Base-by-base conservation (phyloP, 441 rosid genomes). In the Hura crepitans region DNA sequence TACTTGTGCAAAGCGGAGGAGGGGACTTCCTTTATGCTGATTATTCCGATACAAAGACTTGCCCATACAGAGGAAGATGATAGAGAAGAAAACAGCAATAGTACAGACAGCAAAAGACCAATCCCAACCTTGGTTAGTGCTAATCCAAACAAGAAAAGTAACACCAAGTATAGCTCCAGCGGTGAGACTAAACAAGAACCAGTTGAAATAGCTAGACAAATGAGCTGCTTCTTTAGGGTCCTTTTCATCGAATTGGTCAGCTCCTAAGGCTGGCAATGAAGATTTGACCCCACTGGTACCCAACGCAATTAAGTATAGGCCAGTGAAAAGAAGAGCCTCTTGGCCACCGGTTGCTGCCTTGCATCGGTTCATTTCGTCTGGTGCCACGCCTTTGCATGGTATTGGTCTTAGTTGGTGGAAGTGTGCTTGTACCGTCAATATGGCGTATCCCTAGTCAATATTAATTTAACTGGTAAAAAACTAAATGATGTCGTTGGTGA, bases 261-360 rank as follows among this genome's bases (percentile, higher is more conserved):
- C 91, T 31, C 94, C 94, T 5, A 88, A 53, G 0, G 88, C 25
- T 1, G 91, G 94, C 71, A 86, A 63, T 31, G 81, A 81, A 4
- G 88, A 86, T 74, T 85, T 88, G 17, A 88, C 51, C 15, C 93
- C 93, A 4, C 89, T 61, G 0, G 85, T 83, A 6, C 93, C 93
- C 0, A 82, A 27, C 5, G 88, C 91, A 11, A 88, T 59, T 2
- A 86, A 81, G 82, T 85, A 86, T 15, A 85, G 60, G n/a, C 91
- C 88, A 0, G 73, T 54, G 62, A 70, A 81, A 54, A 86, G 79
- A 7, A 85, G 58, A 1, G 82, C 86, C 2, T 53, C 31, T 68
- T 86, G 86, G 80, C 74, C 54, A 18, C 66, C 5, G 25, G 42
- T 62, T 3, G 88, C 83, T 1, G 70, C 60, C 6, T 81, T 77